phyloP scores from a whole-genome alignment of 768 basidiomycete species.

The Rhodosporidiobolus sp. region DNA sequence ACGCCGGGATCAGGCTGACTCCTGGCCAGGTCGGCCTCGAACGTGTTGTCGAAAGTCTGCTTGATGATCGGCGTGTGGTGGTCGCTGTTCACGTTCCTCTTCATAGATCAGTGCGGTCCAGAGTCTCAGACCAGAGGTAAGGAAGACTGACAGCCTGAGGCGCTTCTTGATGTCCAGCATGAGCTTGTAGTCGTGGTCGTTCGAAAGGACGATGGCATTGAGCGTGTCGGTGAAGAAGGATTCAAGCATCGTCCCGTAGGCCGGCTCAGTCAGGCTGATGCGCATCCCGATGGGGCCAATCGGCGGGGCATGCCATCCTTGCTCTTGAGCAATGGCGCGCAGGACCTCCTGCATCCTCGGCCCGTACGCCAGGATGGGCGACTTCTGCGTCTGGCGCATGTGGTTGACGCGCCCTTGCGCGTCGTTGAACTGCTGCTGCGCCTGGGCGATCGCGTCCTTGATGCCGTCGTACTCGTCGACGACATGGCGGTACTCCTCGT shows the following conservation, averaged over 20 bases:
- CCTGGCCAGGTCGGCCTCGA: conserved; percentile 60
- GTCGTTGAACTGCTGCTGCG: not conserved
- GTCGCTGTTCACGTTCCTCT: too few species aligned
- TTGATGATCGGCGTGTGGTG: conserved; percentile 59
- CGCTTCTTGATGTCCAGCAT: conserved; percentile 57
- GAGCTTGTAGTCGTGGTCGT: conserved; percentile 60
- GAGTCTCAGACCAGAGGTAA: not conserved
- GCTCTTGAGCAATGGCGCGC: conserved; percentile 44
- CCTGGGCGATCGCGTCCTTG: conserved; percentile 1
- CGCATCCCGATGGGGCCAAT: conserved; percentile 67
- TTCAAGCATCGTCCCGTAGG: conserved; percentile 68
- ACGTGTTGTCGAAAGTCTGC: conserved; percentile 57
- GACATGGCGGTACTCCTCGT: not conserved
- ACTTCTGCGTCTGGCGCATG: conserved; percentile 14
- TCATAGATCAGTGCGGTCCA: not conserved
- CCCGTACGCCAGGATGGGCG: conserved; percentile 46
- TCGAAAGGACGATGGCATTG: conserved; percentile 70
- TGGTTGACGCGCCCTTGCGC: not conserved
- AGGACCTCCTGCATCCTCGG: conserved; percentile 41
- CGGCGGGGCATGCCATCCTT: conserved; percentile 45
- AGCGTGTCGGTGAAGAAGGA: conserved; percentile 60
- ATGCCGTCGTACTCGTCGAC: not conserved
- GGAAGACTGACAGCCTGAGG: not conserved
- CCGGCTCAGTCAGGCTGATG: conserved; percentile 68
- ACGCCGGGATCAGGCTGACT: conserved; percentile 68